A percentile compares a stretch with the other conserved stretches of the same genome.
These are phyloP conservation scores for Saccharum hybrid DNA, from an alignment of 202 grass and related monocot species.

Conservation along the genomic window DNA sequence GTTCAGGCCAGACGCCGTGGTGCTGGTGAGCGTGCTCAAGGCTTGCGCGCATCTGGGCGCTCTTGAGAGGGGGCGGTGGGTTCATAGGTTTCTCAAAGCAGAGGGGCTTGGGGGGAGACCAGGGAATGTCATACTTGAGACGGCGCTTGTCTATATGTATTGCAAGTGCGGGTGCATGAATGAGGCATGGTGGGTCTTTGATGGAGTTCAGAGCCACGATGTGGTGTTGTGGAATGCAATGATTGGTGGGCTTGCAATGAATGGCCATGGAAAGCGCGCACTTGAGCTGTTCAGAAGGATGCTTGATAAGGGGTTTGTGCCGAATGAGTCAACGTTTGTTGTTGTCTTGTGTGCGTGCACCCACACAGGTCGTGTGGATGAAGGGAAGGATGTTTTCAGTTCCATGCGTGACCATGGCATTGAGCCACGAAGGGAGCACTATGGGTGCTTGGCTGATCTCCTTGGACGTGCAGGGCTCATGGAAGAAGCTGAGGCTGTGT, in stretches of 20 bases:
- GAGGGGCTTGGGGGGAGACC: constrained; percentile 21
- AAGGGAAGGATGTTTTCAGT: constrained; percentile 60
- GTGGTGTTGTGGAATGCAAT: constrained; percentile 75
- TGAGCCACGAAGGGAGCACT: constrained; percentile 65
- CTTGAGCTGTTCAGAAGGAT: constrained; percentile 56
- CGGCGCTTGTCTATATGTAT: constrained; percentile 74
- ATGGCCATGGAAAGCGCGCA: constrained; percentile 47
- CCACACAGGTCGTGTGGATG: constrained; percentile 54
- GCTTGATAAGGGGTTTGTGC: constrained; percentile 45
- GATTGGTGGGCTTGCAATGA: constrained; percentile 66
- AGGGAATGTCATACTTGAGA: constrained; percentile 56
- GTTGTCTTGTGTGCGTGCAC: constrained; percentile 66
- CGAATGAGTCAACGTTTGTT: constrained; percentile 57
- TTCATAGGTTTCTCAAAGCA: constrained; percentile 49
- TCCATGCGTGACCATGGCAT: constrained; percentile 54
- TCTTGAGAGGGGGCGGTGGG: constrained; percentile 49
- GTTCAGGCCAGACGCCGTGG: constrained; percentile 52
- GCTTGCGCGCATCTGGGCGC: constrained; percentile 54
- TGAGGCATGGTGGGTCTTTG: constrained; percentile 54
- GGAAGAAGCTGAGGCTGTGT: constrained; percentile 57
- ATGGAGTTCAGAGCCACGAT: constrained; percentile 35
- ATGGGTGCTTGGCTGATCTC: constrained; percentile 71
- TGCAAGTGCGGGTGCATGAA: constrained; percentile 66
- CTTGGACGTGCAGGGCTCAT: constrained; percentile 59
- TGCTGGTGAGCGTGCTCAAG: constrained; percentile 61